Base-by-base conservation (phyloP, 2,329 filamentous ascomycete genomes). In the Penicillium sclerotiorum region DNA sequence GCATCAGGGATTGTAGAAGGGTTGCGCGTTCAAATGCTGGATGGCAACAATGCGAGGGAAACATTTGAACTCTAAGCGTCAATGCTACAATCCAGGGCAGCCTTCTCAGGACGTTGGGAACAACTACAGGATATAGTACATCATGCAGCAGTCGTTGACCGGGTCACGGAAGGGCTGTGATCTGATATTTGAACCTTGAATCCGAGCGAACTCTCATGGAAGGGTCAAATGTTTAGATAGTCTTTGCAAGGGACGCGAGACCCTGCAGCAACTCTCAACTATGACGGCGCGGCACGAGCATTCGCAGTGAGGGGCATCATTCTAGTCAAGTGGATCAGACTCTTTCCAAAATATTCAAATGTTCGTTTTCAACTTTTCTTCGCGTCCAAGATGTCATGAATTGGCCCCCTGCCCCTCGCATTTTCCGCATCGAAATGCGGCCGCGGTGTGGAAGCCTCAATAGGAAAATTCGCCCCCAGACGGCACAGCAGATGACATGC, bases 401-500 rank as follows among this genome's bases (percentile, higher is more conserved):
- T 15, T 18, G 39, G 39, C 18, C 28, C 18, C 17, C 23, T 23
- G 8, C 33, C 33, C 15, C 20, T 17, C 15, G n/a, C 33, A 9
- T 17, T 17, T 22, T 23, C 37, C 23, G 17, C 17, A 18, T 28
- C 28, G 13, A 20, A 11, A 42, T 25, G 17, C 39, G 23, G 41
- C 15, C 30, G 32, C 9, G 15, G 42, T 37, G 18, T 15, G 25
- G 21, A 28, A 6, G 4, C 30, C 21, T 3, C 12, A 23, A 37
- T 18, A 28, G 12, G 35, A 27, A 37, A 46, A 20, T 36, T 37
- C 22, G 32, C 40, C 35, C 45, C 41, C 40, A 39, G 45, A 39
- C 33, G 18, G 22, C 17, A 32, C 35, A 41, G 32, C 28, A 43
- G 41, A 55, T 63, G 62, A 65, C 61, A 61, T 60, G 32, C 17